These are phyloP conservation scores for Lentinus polychrous DNA, from an alignment of 1,284 basidiomycete genomes.

Conservation along the genomic window DNA sequence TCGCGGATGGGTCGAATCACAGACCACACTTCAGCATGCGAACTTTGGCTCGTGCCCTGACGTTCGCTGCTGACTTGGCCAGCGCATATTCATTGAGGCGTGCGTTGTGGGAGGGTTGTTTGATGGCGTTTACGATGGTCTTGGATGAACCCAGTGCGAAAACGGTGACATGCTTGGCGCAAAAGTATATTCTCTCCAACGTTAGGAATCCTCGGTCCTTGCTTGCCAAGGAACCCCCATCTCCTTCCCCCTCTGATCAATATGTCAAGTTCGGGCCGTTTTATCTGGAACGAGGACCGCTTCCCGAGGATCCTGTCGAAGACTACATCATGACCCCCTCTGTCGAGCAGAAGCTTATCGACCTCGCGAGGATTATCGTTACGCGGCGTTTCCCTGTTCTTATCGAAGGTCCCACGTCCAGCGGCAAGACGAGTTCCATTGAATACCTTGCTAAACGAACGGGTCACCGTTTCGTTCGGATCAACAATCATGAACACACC, in stretches of 20 bases:
- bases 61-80: slow-evolving; percentile 84
- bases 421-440: slow-evolving; percentile 95
- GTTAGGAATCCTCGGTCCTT: slow-evolving; percentile 80
- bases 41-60: slow-evolving; percentile 87
- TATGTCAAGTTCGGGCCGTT: slow-evolving; percentile 89
- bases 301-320: slow-evolving; percentile 55
- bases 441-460: slow-evolving; percentile 93
- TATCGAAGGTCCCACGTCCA: slow-evolving; percentile 97
- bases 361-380: slow-evolving; percentile 87
- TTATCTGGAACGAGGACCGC: slow-evolving; percentile 78
- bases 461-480: slow-evolving; percentile 94
- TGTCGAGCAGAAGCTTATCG: slow-evolving; percentile 91
- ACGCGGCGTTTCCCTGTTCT: slow-evolving; percentile 91
- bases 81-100: slow-evolving; percentile 77
- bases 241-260: slow-evolving; percentile 48
- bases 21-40: slow-evolving; percentile 98
- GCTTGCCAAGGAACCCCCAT: slow-evolving; percentile 58
- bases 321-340: slow-evolving; percentile 96
- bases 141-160: slow-evolving; percentile 74
- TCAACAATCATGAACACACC: slow-evolving; percentile 99
- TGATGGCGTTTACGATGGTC: slow-evolving; percentile 98
- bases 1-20: slow-evolving; percentile 93
- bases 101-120: slow-evolving; percentile 91
- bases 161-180: slow-evolving; percentile 64
- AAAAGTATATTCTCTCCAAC: slow-evolving; percentile 76